A percentile compares a stretch with the other conserved stretches of the same genome.
Evolutionary conservation across 129 eudicot genomes (phyloP).

Genomic region (Mikania micrantha): DNA sequence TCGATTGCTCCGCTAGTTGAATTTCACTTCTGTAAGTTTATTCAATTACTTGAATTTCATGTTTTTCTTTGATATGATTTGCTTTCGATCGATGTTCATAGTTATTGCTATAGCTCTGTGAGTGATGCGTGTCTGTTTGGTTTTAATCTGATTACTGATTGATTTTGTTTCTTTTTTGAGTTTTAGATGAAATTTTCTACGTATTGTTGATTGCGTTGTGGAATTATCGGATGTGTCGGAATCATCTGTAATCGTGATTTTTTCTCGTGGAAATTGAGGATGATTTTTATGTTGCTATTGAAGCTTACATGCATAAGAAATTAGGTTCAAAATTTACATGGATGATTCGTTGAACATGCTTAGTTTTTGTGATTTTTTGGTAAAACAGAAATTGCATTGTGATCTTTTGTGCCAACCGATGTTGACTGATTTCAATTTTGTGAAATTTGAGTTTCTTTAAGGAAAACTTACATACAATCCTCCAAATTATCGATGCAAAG

Average conservation of each 20-base stretch:
- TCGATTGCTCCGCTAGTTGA: neutral
- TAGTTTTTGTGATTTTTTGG: neutral
- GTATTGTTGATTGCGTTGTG: neutral
- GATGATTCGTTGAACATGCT: neutral
- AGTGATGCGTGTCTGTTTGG: neutral
- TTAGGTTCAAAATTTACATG: neutral
- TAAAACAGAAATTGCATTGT: neutral
- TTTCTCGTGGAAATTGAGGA: neutral
- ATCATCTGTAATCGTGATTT: neutral
- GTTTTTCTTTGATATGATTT: neutral
- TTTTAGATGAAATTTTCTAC: neutral
- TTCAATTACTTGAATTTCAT: neutral
- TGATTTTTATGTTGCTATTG: neutral
- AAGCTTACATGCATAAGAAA: slow-evolving; percentile 16
- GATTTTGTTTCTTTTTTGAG: neutral
- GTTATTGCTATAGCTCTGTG: neutral
- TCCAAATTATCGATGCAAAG: neutral
- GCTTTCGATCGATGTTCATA: neutral
- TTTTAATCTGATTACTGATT: neutral
- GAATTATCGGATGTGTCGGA: neutral
- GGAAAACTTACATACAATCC: neutral
- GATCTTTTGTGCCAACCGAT: neutral
- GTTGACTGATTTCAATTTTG: neutral
- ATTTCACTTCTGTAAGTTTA: neutral
- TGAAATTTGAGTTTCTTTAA: neutral